phyloP scores from a whole-genome alignment of 495 filamentous ascomycete species.

The Talaromyces thailandensis region DNA sequence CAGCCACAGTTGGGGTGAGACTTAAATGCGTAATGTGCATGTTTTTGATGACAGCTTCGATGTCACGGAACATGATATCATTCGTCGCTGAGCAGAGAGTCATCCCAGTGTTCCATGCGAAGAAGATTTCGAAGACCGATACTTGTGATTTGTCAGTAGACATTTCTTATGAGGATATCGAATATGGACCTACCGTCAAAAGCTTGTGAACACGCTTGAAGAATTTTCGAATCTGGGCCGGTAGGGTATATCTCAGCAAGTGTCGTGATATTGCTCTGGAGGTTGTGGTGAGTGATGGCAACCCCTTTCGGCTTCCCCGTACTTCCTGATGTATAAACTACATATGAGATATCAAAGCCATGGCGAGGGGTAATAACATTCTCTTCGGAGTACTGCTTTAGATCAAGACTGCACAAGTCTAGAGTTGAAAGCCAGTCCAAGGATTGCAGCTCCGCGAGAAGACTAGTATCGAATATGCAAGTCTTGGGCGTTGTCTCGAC shows the following conservation, averaged over 20 bases:
- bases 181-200: slow-evolving; percentile 45
- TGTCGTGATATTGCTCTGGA: slow-evolving; percentile 56
- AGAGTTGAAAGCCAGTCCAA: slow-evolving; percentile 17
- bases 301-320: slow-evolving; percentile 64
- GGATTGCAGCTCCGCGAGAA: slow-evolving; percentile 3
- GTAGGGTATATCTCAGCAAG: slow-evolving; percentile 52
- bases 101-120: slow-evolving; percentile 64
- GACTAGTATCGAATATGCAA: slow-evolving; percentile 32
- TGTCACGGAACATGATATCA: slow-evolving; percentile 53
- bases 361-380: slow-evolving; percentile 20
- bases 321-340: slow-evolving; percentile 59
- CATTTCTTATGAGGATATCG: slow-evolving; percentile 4
- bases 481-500: slow-evolving; percentile 35
- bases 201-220: slow-evolving; percentile 66
- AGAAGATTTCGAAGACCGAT: slow-evolving; percentile 76
- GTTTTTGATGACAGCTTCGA: slow-evolving; percentile 47
- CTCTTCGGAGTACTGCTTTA: slow-evolving; percentile 12
- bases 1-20: slow-evolving; percentile 69
- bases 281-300: slow-evolving; percentile 56
- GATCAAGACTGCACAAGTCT: slow-evolving; percentile 24
- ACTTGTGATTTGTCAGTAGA: slow-evolving; percentile 25
- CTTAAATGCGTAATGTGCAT: slow-evolving; percentile 64
- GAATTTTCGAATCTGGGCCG: slow-evolving; percentile 34
- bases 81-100: slow-evolving; percentile 61
- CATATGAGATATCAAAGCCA: slow-evolving; percentile 30